Evolutionary conservation across 1,139 yeast species (phyloP).

Genomic region (Suhomyces guaymorum): DNA sequence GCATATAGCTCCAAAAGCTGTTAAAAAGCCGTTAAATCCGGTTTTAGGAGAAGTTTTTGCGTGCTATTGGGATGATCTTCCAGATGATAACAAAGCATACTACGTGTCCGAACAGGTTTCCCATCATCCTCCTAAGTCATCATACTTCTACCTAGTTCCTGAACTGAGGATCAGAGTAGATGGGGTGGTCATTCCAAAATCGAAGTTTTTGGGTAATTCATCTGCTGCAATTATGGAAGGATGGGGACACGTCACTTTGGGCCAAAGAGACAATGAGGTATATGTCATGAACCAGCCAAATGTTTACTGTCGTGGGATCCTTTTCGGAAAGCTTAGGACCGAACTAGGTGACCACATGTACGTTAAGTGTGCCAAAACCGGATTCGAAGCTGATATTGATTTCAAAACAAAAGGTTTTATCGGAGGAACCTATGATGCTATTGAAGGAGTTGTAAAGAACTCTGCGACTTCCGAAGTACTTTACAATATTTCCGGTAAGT

Average conservation of each 20-base stretch:
- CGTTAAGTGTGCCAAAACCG: conserved; percentile 62
- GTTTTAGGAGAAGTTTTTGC: conserved; percentile 87
- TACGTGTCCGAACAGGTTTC: conserved; percentile 93
- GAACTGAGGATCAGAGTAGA: conserved; percentile 80
- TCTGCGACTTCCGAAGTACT: conserved; percentile 53
- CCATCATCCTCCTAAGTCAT: conserved; percentile 97
- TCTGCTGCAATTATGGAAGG: conserved; percentile 99
- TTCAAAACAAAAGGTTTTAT: conserved; percentile 95
- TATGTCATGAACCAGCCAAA: conserved; percentile 91
- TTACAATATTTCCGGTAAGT: conserved; percentile 79
- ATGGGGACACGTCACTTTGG: conserved; percentile 66
- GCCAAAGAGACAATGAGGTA: conserved; percentile 54
- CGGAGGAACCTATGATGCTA: conserved; percentile 87
- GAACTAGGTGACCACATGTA: conserved; percentile 92
- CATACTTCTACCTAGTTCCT: conserved; percentile 87
- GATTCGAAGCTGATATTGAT: conserved; percentile 77
- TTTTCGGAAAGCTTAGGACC: conserved; percentile 84
- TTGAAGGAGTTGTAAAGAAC: conserved; percentile 70
- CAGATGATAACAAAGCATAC: conserved; percentile 64
- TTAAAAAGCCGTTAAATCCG: conserved; percentile 94
- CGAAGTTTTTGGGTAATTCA: conserved; percentile 88
- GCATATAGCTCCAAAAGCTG: conserved; percentile 99
- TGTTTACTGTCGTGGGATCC: conserved; percentile 90
- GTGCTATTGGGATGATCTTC: conserved; percentile 88
- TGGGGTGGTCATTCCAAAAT: conserved; percentile 84